phyloP scores from a whole-genome alignment of 2,329 filamentous ascomycete species.

The Plenodomus tracheiphilus region DNA sequence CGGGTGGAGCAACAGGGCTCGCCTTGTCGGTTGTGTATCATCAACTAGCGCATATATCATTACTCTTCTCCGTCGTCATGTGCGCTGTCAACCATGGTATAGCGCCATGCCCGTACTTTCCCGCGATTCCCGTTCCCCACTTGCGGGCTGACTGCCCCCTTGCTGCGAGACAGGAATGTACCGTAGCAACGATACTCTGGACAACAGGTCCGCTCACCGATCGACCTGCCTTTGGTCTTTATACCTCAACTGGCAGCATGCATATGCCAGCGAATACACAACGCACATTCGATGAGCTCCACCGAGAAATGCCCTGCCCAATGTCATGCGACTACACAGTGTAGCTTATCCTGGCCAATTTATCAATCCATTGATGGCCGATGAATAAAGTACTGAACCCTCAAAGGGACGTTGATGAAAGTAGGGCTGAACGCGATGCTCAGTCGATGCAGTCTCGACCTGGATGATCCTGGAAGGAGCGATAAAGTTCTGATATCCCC shows the following conservation, averaged over 20 bases:
- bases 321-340: too few species aligned
- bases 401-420: too few species aligned
- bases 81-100: conserved; percentile 18
- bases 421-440: not conserved
- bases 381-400: too few species aligned
- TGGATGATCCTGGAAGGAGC: conserved; percentile 12
- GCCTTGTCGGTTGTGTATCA: conserved; percentile 24
- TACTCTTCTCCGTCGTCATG: conserved; percentile 19
- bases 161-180: conserved; percentile 15
- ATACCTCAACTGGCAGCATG: conserved; percentile 7
- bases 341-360: too few species aligned
- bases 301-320: too few species aligned
- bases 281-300: conserved; percentile 23
- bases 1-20: conserved; percentile 12
- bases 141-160: conserved; percentile 16
- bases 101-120: conserved; percentile 34
- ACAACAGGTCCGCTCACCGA: conserved; percentile 4
- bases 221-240: conserved; percentile 10
- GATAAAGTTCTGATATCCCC: conserved; percentile 8
- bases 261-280: conserved; percentile 10
- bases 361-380: too few species aligned
- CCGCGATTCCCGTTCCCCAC: conserved; percentile 32
- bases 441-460: conserved; percentile 22
- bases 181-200: conserved; percentile 5
- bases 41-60: conserved; percentile 29